Evolutionary conservation across 1,139 yeast genomes (phyloP), one percentile per base, ranked within the genome.

Genomic region (Hansenula sp.): DNA sequence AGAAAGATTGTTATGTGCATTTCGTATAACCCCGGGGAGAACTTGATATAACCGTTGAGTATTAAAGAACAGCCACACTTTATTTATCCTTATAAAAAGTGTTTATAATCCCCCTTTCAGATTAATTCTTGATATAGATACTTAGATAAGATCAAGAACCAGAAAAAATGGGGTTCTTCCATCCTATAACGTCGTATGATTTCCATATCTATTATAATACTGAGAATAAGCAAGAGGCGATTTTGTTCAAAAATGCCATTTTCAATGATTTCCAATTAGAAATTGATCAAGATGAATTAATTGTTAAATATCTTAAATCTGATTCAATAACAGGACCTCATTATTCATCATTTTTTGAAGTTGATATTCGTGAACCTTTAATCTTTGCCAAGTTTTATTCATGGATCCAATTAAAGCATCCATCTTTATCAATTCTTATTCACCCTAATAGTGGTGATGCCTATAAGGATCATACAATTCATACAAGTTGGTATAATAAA

Each of bases 401-500:
- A 21, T 44, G 44, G 42, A 36, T 61, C 53, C 81, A 76, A 52
- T 49, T 72, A 45, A 66, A 77, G 55, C 83, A 79, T 52, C 81
- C 80, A 1, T 54, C 59, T 7, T 65, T 78, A 43, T 69, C 77
- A 11, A 81, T 78, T 1, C 63, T 78, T 51, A 72, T 79, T 27
- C 84, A 78, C 51, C 84, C 84, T 7, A 71, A 62, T 16, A 53
- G 58, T 17, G 53, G 57, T 18, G 74, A 76, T 19, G 76, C 65
- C 19, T 51, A 66, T 29, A 51, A 47, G 8, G 84, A 79, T 56
- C 84, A 79, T 55, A 77, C 82, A 0, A 54, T 58, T 11, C 66
- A 70, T 54, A 82, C 83, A 0, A 55, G 76, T 24, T 79, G 84
- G 84, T 60, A 77, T 38, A 83, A 83, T 4, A 42, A 51, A 12